Conservation (phyloP, 129 eudicot genomes). For the Mikania micrantha region DNA sequence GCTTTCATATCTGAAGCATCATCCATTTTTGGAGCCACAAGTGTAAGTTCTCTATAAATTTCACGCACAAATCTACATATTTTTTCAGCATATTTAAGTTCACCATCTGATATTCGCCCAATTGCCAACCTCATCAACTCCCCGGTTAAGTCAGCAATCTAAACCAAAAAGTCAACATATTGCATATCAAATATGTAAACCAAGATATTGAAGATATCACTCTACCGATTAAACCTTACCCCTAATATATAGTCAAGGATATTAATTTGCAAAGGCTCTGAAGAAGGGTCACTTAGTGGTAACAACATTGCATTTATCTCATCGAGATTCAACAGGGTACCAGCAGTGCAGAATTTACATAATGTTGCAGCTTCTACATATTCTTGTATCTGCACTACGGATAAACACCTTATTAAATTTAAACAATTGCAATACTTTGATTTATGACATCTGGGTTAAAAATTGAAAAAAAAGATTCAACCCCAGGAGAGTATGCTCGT, state of each 20-base stretch:
- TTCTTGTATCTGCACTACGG: constrained; percentile 64
- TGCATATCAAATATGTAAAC: background rate
- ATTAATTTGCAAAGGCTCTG: constrained; percentile 89
- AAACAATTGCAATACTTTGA: background rate
- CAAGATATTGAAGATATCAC: background rate
- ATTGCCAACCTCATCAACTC: constrained; percentile 98
- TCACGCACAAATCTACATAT: constrained; percentile 93
- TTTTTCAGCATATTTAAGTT: constrained; percentile 76
- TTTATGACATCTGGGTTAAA: constrained; percentile 1
- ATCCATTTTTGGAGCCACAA: constrained; percentile 79
- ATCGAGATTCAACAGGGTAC: constrained; percentile 68
- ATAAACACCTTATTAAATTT: constrained; percentile 6
- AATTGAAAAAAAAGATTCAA: constrained; percentile 19
- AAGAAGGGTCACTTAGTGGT: constrained; percentile 78
- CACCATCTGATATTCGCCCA: constrained; percentile 92
- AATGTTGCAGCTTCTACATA: constrained; percentile 95
- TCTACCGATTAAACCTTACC: constrained; percentile 32
- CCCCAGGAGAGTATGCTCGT: constrained; percentile 99
- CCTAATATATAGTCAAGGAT: constrained; percentile 88
- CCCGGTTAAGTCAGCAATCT: constrained; percentile 97
- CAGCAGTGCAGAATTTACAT: constrained; percentile 74
- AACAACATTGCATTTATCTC: constrained; percentile 69
- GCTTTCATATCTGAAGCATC: constrained; percentile 76
- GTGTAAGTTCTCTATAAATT: constrained; percentile 71
- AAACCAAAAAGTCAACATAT: constrained; percentile 19